These are phyloP conservation scores for Bolboschoenoplectus hybrid DNA, from an alignment of 202 grass and related monocot genomes.

Conservation along the genomic window DNA sequence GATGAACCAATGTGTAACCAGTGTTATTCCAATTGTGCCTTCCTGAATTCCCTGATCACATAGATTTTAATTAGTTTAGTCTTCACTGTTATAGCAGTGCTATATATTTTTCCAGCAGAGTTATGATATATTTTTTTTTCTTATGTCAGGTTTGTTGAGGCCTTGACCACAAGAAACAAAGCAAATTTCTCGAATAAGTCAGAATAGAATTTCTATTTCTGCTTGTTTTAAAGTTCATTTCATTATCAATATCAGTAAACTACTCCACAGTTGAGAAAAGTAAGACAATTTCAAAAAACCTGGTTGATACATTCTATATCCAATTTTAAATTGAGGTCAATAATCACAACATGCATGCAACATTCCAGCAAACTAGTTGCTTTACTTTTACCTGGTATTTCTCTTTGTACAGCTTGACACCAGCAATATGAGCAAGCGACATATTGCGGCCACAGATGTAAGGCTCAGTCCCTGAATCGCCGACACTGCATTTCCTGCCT, in stretches of 20 bases:
- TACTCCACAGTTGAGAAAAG: neutral
- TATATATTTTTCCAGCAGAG: neutral
- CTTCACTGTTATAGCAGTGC: neutral
- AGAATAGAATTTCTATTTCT: neutral
- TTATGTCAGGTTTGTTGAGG: no score
- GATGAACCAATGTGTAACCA: slow-evolving; percentile 46
- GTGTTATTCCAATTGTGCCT: slow-evolving; percentile 57
- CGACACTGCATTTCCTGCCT: slow-evolving; percentile 29
- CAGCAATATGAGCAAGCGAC: slow-evolving; percentile 49
- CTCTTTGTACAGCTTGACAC: slow-evolving; percentile 47
- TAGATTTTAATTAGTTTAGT: neutral
- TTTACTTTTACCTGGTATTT: slow-evolving; percentile 50
- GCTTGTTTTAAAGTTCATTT: neutral
- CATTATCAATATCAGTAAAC: neutral
- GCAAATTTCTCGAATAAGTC: neutral
- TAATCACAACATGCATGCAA: neutral
- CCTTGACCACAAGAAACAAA: no score
- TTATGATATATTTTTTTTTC: neutral
- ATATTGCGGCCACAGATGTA: slow-evolving; percentile 52
- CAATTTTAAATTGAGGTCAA: neutral
- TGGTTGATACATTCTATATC: neutral
- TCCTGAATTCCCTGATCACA: slow-evolving; percentile 26
- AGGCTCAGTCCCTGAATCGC: slow-evolving; percentile 51
- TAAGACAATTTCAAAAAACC: neutral
- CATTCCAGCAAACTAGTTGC: neutral